These are phyloP conservation scores for Pistacia vera DNA, from an alignment of 345 rosid genomes.

Conservation along the genomic window DNA sequence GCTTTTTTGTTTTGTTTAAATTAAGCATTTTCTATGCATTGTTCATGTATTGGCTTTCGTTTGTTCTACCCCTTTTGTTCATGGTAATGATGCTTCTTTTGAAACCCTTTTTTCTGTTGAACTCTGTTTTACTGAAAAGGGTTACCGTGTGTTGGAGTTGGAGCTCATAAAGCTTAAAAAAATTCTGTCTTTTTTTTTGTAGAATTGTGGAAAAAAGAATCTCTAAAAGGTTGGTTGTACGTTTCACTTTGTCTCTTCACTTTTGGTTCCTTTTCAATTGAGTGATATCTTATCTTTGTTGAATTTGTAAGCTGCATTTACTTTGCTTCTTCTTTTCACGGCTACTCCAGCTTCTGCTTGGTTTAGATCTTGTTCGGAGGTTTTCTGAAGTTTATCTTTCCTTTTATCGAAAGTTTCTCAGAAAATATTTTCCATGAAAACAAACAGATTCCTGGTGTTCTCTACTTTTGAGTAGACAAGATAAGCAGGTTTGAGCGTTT, in stretches of 20 bases:
- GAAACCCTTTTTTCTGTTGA: constrained; percentile 15
- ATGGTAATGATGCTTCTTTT: constrained; percentile 35
- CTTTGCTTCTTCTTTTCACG: not conserved
- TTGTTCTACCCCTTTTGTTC: constrained; percentile 4
- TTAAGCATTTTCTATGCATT: not conserved
- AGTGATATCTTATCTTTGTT: not conserved
- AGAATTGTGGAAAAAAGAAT: constrained; percentile 24
- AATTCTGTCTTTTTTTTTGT: constrained; percentile 24
- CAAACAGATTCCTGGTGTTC: constrained; percentile 25
- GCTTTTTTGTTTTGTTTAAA: too few relatives aligned
- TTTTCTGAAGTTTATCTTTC: not conserved
- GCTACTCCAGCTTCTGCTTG: not conserved
- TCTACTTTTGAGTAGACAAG: constrained; percentile 22
- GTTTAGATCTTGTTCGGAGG: constrained; percentile 17
- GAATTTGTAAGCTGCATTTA: constrained; percentile 8
- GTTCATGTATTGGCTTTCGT: not conserved
- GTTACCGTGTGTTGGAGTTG: constrained; percentile 18
- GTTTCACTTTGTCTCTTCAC: not conserved
- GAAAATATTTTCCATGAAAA: constrained; percentile 27
- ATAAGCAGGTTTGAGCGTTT: constrained; percentile 23
- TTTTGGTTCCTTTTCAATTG: not conserved
- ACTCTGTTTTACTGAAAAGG: not conserved
- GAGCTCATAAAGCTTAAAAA: constrained; percentile 26
- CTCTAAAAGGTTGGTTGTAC: constrained; percentile 26
- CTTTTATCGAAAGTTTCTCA: not conserved